Evolutionary conservation across 1,139 yeast genomes (phyloP), one percentile per base, ranked within the genome.

Genomic region (Debaryomyces robertsiae): DNA sequence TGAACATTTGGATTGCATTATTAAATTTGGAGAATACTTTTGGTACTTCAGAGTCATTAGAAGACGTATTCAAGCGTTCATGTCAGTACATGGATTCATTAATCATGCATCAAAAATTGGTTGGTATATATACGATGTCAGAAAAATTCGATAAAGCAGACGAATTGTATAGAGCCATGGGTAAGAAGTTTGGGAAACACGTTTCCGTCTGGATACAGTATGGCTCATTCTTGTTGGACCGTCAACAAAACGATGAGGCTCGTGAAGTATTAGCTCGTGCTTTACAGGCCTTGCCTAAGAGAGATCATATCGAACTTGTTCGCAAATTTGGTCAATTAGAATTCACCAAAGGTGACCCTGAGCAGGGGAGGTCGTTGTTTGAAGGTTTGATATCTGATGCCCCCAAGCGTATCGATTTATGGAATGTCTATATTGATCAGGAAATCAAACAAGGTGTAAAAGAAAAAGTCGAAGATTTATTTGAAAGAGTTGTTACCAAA

Each of bases 1-100:
- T 90, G 66, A 94, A 93, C 58, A 83, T 93, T 39, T 94, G 98
- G 98, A 87, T 93, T 61, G 98, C 98, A 1, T 66, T 90, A 58
- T 78, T 93, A 54, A 93, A 94, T 66, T 79, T 94, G 76, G 99
- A 93, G 63, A 89, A 88, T 62, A 82, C 91, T 11, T 93, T 93
- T 64, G 99, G 98, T 43, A 77, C 87, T 22, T 84, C 82, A 7
- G 97, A 89, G 47, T 68, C 94, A 3, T 67, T 91, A 40, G 91
- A 88, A 42, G 89, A 82, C 22, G 77, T 79, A 0, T 93, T 93
- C 76, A 83, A 81, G 61, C 82, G 87, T 52, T 78, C 98, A 1
- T 81, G 88, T 54, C 96, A 90, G 63, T 87, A 82, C 65, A 90
- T 90, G 96, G 98, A 93, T 54, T 75, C 96, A 1, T 77, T 77